Evolutionary conservation across 129 eudicot species (phyloP), one percentile per base, ranked within the genome.

Genomic region (Artemisia annua): DNA sequence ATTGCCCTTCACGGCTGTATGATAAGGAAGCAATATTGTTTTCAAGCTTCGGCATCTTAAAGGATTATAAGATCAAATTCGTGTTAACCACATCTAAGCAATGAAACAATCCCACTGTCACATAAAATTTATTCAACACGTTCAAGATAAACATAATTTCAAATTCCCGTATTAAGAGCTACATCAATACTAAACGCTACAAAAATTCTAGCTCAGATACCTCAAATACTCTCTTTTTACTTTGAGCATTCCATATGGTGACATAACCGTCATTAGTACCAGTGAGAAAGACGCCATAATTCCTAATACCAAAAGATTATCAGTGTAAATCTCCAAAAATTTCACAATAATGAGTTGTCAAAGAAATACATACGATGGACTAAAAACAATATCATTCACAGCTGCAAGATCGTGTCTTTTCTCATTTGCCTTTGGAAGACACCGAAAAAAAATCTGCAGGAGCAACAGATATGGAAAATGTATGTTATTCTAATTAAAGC

Each of bases 241-340:
- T 86, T 66, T 14, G 83, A 72, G 92, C 91, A 80, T 95, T 89
- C 99, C 99, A 95, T 18, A 82, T 62, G 28, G 83, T 79, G 68
- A 88, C 94, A 80, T 95, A 72, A 69, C 99, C 99, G 15, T 88
- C 89, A 68, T 86, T 81, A 79, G 90, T 91, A 50, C 99, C 97
- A 6, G 97, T 95, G 39, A 86, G 86, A 20, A 20, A 20, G 22
- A 20, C 22, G 22, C 22, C 22, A 20, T 20, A 51, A 76, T 53
- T 35, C 79, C 98, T 94, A 69, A 74, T 26, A 78, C 19, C 67
- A 67, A 16, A 59, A 49, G 22, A 49, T n/a, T n/a, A 72, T 71
- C 13, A 58, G 60, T 51, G 24, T 68, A 72, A 53, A 75, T 52
- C 79, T 78, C 19, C 54, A 17, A 13, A 20, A 53, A 32, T 30